phyloP scores from a whole-genome alignment of 805 yeast species.

The Cyberlindnera bimundalis region DNA sequence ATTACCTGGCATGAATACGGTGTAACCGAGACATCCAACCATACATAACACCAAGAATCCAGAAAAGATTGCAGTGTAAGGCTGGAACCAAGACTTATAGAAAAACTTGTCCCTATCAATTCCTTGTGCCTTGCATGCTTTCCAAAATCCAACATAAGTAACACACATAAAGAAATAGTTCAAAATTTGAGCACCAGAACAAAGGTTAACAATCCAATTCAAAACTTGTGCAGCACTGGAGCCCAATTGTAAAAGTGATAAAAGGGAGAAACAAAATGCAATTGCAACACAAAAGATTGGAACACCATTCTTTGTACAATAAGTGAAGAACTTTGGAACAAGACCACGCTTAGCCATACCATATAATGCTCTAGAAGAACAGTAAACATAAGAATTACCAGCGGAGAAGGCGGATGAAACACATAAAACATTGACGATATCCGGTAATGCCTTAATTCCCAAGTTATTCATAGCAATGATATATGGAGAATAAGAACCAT shows the following conservation, averaged over 20 bases:
- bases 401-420: constrained; percentile 54
- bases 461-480: constrained; percentile 52
- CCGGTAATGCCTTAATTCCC: constrained; percentile 47
- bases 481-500: constrained; percentile 57
- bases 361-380: constrained; percentile 55
- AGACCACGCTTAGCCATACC: constrained; percentile 51
- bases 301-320: constrained; percentile 62
- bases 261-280: constrained; percentile 53
- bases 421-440: constrained; percentile 49
- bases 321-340: constrained; percentile 58
- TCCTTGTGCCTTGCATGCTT: constrained; percentile 54
- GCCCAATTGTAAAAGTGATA: constrained; percentile 65
- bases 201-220: constrained; percentile 66
- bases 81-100: constrained; percentile 57
- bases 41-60: constrained; percentile 44
- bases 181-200: constrained; percentile 63
- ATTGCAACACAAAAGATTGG: constrained; percentile 66
- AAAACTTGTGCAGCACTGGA: constrained; percentile 58
- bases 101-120: constrained; percentile 37
- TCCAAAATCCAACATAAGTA: constrained; percentile 60
- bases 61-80: constrained; percentile 47
- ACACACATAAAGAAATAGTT: constrained; percentile 56
- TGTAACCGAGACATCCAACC: constrained; percentile 64
- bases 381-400: constrained; percentile 53
- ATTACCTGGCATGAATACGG: constrained; percentile 63